A percentile compares a stretch with the other conserved stretches of the same genome.
These are phyloP conservation scores for Multifurca ochricompacta DNA, from an alignment of 768 basidiomycete species.

Conservation along the genomic window DNA sequence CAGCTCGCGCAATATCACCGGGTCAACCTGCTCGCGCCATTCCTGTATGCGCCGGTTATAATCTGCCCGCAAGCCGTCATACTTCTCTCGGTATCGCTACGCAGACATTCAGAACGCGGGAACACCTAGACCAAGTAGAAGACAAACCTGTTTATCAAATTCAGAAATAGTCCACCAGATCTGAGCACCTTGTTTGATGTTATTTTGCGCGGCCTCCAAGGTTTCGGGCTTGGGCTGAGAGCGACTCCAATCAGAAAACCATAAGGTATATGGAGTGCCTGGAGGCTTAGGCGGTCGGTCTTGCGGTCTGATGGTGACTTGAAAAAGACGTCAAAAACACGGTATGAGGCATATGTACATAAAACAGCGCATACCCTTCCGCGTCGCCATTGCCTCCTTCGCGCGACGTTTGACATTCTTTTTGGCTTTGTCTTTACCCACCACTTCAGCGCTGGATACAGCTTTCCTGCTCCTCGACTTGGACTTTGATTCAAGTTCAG, in stretches of 20 bases:
- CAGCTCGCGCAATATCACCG: conserved; percentile 3
- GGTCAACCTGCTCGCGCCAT: conserved; percentile 9
- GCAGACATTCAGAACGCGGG: not conserved
- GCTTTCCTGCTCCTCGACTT: not conserved
- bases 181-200: not conserved
- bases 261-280: not conserved
- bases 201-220: fast-evolving
- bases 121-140: not conserved
- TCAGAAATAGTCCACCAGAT: conserved; percentile 10
- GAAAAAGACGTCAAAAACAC: not conserved
- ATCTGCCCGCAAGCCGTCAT: not conserved
- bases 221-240: conserved; percentile 1
- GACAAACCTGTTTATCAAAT: conserved; percentile 14
- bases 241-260: not conserved
- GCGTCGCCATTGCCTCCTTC: not conserved
- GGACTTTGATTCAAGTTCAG: conserved; percentile 1
- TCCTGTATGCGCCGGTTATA: not conserved
- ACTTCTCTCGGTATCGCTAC: conserved; percentile 8
- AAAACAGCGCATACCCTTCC: not conserved
- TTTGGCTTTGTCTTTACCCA: not conserved
- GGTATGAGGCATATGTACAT: not conserved
- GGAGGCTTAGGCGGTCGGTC: not conserved
- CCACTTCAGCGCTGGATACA: not conserved
- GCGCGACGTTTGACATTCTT: not conserved
- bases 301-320: not conserved